Evolutionary conservation across 371 early-diverging fungal genomes (phyloP), one percentile per base, ranked within the genome.

Genomic region (Batkoa obscura): DNA sequence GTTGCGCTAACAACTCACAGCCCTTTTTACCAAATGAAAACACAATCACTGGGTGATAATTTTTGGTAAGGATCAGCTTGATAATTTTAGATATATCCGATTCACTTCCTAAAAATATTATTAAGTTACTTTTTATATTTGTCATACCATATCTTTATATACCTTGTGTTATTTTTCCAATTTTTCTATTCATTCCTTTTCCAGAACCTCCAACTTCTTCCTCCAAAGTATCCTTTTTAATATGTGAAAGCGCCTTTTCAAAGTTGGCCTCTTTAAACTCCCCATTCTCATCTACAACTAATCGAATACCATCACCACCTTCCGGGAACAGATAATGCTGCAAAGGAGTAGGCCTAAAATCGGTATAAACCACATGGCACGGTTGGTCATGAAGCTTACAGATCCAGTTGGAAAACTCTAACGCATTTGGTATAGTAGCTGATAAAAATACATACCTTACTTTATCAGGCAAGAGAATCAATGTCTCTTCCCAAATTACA

Each of bases 401-500:
- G 60, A 99, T 94, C 99, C 99, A 99, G 69, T 94, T 86, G 8
- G 99, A 98, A 79, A 99, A 99, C 69, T 99, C 90, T 80, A 88
- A 85, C 30, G 99, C 98, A 63, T 99, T 99, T 17, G 99, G 99
- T 64, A 99, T 99, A 12, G 99, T 99, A 38, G 99, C 99, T 23
- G 98, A 97, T 48, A 99, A 76, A 65, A 99, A 99, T 8, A 99
- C 96, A 69, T 85, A 90, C 58, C 87, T 81, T 39, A 94, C 93
- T 43, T 86, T 84, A 59, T 86, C 83, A 32, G 98, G 98, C 46
- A 99, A 66, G 60, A 99, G 68, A 68, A 99, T 98, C 49, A 99
- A 85, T 0, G 98, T 94, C 71, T 99, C 99, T 68, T 99, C 99
- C 99, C 99, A 99, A 0, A 99, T 99, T 12, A 99, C 99, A 65